These are phyloP conservation scores for Chaetomiaceae sp. DNA, from an alignment of 2,329 filamentous ascomycete genomes.

Conservation along the genomic window DNA sequence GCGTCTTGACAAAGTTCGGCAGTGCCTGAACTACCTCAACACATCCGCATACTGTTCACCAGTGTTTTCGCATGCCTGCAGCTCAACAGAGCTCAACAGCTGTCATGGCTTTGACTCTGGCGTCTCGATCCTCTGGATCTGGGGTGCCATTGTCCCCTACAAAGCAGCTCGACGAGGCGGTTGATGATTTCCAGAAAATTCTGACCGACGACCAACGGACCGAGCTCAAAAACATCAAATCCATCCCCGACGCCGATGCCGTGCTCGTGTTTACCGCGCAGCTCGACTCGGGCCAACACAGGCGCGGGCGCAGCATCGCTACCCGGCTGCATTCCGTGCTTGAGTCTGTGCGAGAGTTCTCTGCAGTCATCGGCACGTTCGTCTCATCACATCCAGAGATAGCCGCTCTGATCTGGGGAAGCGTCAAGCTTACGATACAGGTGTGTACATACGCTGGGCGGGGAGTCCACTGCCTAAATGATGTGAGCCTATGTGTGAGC, in stretches of 20 bases:
- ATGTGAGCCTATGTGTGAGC: background rate
- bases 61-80: background rate
- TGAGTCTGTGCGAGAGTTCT: conserved; percentile 2
- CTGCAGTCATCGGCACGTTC: background rate
- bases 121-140: background rate
- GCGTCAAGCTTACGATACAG: conserved; percentile 3
- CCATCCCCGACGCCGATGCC: background rate
- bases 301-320: conserved; percentile 1
- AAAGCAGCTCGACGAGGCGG: conserved; percentile 2
- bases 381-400: conserved; percentile 1
- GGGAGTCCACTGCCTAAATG: background rate
- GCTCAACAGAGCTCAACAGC: background rate
- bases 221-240: background rate
- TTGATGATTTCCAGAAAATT: conserved; percentile 4
- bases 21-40: background rate
- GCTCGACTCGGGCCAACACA: background rate
- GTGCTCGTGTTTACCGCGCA: conserved; percentile 2
- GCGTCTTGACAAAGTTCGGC: conserved; percentile 1
- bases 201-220: background rate
- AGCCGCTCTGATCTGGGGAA: background rate
- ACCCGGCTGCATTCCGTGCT: conserved; percentile 1
- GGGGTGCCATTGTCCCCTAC: background rate
- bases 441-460: background rate
- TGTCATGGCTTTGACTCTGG: background rate
- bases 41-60: background rate